Evolutionary conservation across 768 basidiomycete species (phyloP).

Genomic region (Amanita inopinata): DNA sequence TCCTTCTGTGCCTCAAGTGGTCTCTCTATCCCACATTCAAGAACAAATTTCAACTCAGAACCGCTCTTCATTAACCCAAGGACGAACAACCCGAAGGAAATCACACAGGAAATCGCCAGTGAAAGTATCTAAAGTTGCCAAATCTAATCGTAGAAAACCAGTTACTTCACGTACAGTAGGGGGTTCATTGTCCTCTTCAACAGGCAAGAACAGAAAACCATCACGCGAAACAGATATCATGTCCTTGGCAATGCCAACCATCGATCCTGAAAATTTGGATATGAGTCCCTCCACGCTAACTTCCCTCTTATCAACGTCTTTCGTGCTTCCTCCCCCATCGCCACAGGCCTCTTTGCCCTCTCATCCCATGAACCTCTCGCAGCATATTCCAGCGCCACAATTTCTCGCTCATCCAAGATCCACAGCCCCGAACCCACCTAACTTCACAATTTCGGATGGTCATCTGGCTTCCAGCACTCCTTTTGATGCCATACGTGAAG

Average conservation of each 20-base stretch:
- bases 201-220: conserved; percentile 25
- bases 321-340: conserved; percentile 72
- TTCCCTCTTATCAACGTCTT: conserved; percentile 56
- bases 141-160: conserved; percentile 35
- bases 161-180: conserved; percentile 3
- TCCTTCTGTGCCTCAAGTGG: background rate
- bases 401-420: background rate
- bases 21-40: background rate
- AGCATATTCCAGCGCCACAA: conserved; percentile 9
- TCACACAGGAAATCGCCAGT: conserved; percentile 22
- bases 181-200: conserved; percentile 22
- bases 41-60: conserved; percentile 11
- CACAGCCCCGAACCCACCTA: background rate
- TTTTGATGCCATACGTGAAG: conserved; percentile 7
- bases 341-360: conserved; percentile 56
- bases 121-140: conserved; percentile 34
- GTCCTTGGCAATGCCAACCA: conserved; percentile 22
- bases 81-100: conserved; percentile 14
- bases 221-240: conserved; percentile 34
- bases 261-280: conserved; percentile 13
- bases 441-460: conserved; percentile 1
- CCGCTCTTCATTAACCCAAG: conserved; percentile 16
- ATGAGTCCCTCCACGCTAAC: conserved; percentile 30
- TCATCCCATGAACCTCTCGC: conserved; percentile 11
- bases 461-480: conserved; percentile 14